Evolutionary conservation across 208 protist genomes (phyloP), one percentile per base, ranked within the genome.

Genomic region (Trypanosoma congolense): DNA sequence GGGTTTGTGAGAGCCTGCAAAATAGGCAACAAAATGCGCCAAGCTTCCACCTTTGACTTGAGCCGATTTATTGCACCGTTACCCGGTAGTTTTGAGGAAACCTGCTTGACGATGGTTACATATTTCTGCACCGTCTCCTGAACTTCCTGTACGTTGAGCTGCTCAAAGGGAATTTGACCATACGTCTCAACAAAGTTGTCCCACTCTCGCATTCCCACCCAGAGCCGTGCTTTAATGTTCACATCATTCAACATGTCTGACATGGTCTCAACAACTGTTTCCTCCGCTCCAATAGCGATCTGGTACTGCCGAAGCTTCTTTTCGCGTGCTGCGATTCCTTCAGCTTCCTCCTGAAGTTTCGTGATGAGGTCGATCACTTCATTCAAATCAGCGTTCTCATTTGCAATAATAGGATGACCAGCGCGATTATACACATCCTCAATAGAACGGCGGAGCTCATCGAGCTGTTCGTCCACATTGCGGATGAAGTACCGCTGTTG

Each of bases 391-490:
- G 76, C 83, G 50, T 87, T 74, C 21, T 87, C 93, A 16, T 96
- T 83, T 30, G 73, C 79, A 21, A 98, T 71, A 46, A 95, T 92
- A 18, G 88, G 67, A 62, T 98, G 80, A 5, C 84, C 77, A 2
- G 90, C 81, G 31, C 81, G 73, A 64, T 93, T 77, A 61, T 87
- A 83, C 31, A 97, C 81, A 46, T 79, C 87, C 63, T 91, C 81
- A 55, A 97, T 92, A 38, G 75, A 58, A 46, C 68, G 83, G 41
- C 86, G 80, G 52, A 98, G 80, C 53, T 90, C 70, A 26, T 92
- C 85, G 77, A 97, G 94, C 57, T 96, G 79, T 67, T 96, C 84
- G 28, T 97, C 92, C 26, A 98, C 76, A 65, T 91, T 84, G 33
- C 85, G 84, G 40, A 82, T 83, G 70, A 97, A 98, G 60, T 90